A percentile compares a stretch with the other conserved stretches of the same genome.
phyloP scores from a whole-genome alignment of 2,329 filamentous ascomycete species.

The Cryoendolithus antarcticus region DNA sequence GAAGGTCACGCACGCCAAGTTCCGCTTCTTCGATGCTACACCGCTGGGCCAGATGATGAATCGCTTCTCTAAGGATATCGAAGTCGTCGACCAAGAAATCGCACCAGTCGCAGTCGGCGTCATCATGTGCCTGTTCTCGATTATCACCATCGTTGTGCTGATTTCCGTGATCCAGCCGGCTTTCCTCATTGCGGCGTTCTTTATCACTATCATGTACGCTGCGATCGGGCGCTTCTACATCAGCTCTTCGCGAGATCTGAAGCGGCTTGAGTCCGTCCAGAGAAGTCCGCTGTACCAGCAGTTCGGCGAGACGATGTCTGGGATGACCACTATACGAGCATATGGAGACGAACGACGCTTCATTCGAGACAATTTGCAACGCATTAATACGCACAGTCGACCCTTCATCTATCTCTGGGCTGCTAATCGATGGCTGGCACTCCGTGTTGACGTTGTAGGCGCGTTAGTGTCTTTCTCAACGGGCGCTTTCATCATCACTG shows the following conservation, averaged over 20 bases:
- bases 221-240: slow-evolving; percentile 80
- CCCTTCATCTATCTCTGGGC: slow-evolving; percentile 97
- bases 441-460: slow-evolving; percentile 81
- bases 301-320: slow-evolving; percentile 88
- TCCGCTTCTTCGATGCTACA: slow-evolving; percentile 95
- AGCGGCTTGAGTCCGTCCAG: slow-evolving; percentile 87
- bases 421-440: slow-evolving; percentile 89
- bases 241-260: slow-evolving; percentile 83
- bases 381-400: slow-evolving; percentile 81
- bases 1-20: slow-evolving; percentile 74
- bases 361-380: slow-evolving; percentile 75
- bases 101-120: slow-evolving; percentile 77
- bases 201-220: slow-evolving; percentile 75
- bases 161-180: slow-evolving; percentile 82
- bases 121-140: slow-evolving; percentile 52
- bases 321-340: slow-evolving; percentile 91
- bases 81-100: slow-evolving; percentile 90
- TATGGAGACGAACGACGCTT: slow-evolving; percentile 92
- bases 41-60: slow-evolving; percentile 96
- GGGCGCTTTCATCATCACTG: slow-evolving; percentile 78
- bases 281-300: slow-evolving; percentile 94
- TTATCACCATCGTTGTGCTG: slow-evolving; percentile 74
- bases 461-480: slow-evolving; percentile 90
- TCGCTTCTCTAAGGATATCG: slow-evolving; percentile 93
- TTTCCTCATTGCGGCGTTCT: slow-evolving; percentile 74